Conservation (phyloP, 306 rosid species). For the Clitoria ternatea region DNA sequence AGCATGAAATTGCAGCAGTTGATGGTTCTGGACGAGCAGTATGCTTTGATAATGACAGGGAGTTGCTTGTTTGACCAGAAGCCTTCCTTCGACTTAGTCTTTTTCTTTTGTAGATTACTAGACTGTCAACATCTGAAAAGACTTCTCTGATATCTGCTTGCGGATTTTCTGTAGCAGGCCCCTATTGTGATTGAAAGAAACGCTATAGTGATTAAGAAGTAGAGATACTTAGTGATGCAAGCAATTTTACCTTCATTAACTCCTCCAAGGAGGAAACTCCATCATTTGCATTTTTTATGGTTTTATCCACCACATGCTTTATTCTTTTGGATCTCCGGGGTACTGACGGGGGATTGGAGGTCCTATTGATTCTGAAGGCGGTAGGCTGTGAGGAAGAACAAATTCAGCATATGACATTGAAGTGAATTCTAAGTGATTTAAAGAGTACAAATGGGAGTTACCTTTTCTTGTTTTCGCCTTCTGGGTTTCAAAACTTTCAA, state of each 20-base stretch:
- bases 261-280: background rate
- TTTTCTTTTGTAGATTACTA: background rate
- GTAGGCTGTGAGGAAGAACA: constrained; percentile 5
- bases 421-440: background rate
- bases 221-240: background rate
- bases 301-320: constrained; percentile 4
- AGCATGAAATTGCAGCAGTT: background rate
- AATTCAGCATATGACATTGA: background rate
- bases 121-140: background rate
- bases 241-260: background rate
- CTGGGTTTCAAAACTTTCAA: background rate
- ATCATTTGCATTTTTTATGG: background rate
- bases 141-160: background rate
- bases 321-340: constrained; percentile 9
- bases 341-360: background rate
- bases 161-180: background rate
- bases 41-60: background rate
- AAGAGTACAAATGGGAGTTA: background rate
- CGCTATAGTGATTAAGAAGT: background rate
- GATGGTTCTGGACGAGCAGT: background rate
- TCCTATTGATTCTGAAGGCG: background rate
- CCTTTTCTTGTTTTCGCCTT: background rate
- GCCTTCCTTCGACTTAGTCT: background rate
- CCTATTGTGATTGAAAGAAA: background rate
- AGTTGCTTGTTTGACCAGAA: background rate